phyloP scores from a whole-genome alignment of 371 early-diverging fungal genomes.

The Lichtheimia ornata region DNA sequence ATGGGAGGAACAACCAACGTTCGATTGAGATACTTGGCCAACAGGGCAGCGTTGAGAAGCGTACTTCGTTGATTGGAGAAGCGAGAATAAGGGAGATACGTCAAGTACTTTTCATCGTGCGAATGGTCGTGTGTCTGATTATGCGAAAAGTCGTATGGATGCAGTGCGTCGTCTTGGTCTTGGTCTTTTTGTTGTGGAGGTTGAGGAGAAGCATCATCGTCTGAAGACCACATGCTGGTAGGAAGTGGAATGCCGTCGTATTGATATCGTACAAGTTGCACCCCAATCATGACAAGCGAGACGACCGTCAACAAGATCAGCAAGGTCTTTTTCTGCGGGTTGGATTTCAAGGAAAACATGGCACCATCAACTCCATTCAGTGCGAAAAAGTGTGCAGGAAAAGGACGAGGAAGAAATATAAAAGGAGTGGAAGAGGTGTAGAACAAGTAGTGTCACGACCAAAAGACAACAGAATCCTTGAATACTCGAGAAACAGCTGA shows the following conservation, averaged over 20 bases:
- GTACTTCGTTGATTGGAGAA: constrained; percentile 53
- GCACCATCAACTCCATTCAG: constrained; percentile 3
- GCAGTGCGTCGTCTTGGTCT: too few species aligned
- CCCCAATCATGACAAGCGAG: constrained; percentile 14
- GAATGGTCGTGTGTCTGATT: background rate
- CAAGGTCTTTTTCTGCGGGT: constrained; percentile 13
- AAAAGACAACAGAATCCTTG: background rate
- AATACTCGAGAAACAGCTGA: background rate
- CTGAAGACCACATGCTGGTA: constrained; percentile 4
- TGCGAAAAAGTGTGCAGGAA: background rate
- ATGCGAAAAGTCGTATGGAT: background rate
- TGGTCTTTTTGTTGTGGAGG: too few species aligned
- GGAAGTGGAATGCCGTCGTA: constrained; percentile 14
- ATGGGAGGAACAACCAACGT: constrained; percentile 35
- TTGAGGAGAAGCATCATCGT: constrained; percentile 1
- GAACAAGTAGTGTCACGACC: background rate
- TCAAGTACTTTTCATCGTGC: constrained; percentile 30
- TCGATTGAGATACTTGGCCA: constrained; percentile 32
- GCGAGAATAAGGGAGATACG: constrained; percentile 53
- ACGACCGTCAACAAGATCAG: constrained; percentile 11
- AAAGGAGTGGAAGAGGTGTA: constrained; percentile 2
- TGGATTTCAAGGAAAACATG: constrained; percentile 19
- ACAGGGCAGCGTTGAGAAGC: constrained; percentile 49
- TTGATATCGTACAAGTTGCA: constrained; percentile 15
- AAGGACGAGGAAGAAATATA: background rate